Evolutionary conservation across 2,329 filamentous ascomycete genomes (phyloP), one percentile per base, ranked within the genome.

Genomic region (Aspergillus neotritici): DNA sequence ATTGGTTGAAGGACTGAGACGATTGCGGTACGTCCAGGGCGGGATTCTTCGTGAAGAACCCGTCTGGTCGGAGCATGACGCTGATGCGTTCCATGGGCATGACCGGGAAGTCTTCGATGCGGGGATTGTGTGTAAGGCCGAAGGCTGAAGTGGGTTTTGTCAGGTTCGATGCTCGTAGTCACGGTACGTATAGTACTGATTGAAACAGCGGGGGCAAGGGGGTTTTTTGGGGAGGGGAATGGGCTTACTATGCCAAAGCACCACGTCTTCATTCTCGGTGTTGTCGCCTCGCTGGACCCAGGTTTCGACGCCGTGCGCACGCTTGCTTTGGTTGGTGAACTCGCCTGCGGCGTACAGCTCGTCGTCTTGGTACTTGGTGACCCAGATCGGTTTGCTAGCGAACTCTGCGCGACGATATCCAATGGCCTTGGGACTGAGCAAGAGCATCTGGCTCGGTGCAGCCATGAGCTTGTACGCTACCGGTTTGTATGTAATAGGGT

Each of bases 41-140:
- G 1, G 74, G 73, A 45, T 75, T 76, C 56, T 67, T 69, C n/a
- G 68, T 67, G 51, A 75, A 76, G 60, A 77, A 77, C 25, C 74
- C 73, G 37, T 72, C 71, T 2, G 74, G 73, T 48, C 72, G 70
- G 28, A 77, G 53, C 55, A 66, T 68, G 10, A 76, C 67, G 41
- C 66, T 70, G 44, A 72, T 62, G 13, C 66, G 62, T 58, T 84
- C 81, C 53, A 74, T 75, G 0, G 81, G 81, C 82, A 85, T 84
- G 32, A 84, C 77, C 1, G 81, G 81, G 63, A 83, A 84, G 56
- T 84, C 81, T 55, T 84, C 81, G 16, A 78, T 71, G 5, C 80
- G 68, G 0, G 80, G 79, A 17, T 82, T 78, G 50, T 85, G 82
- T 29, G 82, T 84, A 17, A 82, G 75, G 13, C 81, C 72, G 43